Conservation (phyloP, 2,329 filamentous ascomycete species). For the Penicillium concentricum region DNA sequence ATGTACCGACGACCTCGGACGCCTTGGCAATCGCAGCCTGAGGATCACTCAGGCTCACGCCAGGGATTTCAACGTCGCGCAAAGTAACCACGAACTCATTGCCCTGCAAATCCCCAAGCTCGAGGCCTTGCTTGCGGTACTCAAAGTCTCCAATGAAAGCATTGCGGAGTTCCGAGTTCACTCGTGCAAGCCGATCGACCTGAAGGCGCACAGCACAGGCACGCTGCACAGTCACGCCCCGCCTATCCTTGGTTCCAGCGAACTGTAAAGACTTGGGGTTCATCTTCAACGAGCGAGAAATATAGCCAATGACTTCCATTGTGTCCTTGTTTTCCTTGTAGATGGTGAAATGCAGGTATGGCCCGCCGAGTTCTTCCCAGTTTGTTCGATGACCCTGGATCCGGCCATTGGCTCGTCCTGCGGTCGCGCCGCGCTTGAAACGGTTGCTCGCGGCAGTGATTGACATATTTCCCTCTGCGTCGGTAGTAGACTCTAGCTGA, state of each 20-base stretch:
- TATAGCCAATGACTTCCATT: conserved; percentile 80
- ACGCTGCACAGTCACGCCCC: conserved; percentile 81
- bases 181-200: conserved; percentile 61
- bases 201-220: conserved; percentile 66
- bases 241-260: conserved; percentile 86
- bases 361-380: conserved; percentile 69
- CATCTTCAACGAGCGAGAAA: conserved; percentile 71
- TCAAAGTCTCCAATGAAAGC: conserved; percentile 74
- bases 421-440: conserved; percentile 33
- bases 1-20: conserved; percentile 49
- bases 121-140: conserved; percentile 68
- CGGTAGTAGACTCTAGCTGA: conserved; percentile 73
- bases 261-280: conserved; percentile 70
- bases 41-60: conserved; percentile 42
- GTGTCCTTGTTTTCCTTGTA: conserved; percentile 98
- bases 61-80: conserved; percentile 72
- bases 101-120: conserved; percentile 78
- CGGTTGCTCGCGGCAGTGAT: conserved; percentile 50
- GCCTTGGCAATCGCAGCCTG: conserved; percentile 46
- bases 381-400: conserved; percentile 47
- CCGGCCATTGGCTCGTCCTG: conserved; percentile 30
- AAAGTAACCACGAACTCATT: conserved; percentile 94
- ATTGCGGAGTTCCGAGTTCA: conserved; percentile 63
- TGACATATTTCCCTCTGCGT: conserved; percentile 66
- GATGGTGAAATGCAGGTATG: conserved; percentile 84